A percentile compares a stretch with the other conserved stretches of the same genome.
These are phyloP conservation scores for Paramecium primaurelia DNA, from an alignment of 73 alveolate species.

Conservation along the genomic window DNA sequence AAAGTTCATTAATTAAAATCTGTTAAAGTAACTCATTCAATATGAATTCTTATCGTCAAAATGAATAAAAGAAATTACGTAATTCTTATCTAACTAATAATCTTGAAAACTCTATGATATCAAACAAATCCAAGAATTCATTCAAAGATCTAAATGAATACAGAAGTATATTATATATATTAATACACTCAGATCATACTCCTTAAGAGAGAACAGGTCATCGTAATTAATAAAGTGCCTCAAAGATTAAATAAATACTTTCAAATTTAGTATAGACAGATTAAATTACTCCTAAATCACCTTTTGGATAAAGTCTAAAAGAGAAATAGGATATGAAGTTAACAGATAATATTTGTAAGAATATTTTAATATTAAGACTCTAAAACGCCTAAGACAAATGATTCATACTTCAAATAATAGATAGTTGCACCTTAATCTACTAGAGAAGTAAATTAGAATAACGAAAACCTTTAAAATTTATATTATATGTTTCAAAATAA, in stretches of 20 bases:
- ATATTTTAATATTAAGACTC: background rate
- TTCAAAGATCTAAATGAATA: background rate
- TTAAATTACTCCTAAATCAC: background rate
- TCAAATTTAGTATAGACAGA: background rate
- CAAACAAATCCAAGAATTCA: conserved; percentile 18
- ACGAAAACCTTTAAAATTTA: background rate
- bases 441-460: background rate
- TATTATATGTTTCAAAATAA: background rate
- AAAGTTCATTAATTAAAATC: background rate
- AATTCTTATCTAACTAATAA: background rate
- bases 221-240: background rate
- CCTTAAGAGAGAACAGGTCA: background rate
- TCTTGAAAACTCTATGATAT: background rate
- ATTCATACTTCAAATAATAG: background rate
- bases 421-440: background rate
- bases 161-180: background rate
- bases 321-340: background rate
- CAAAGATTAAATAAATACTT: background rate
- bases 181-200: background rate
- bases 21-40: background rate
- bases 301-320: background rate
- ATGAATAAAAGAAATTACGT: background rate
- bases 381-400: background rate
- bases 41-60: background rate
- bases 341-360: background rate